Conservation (phyloP, 768 basidiomycete species). For the Lactarius quietus region DNA sequence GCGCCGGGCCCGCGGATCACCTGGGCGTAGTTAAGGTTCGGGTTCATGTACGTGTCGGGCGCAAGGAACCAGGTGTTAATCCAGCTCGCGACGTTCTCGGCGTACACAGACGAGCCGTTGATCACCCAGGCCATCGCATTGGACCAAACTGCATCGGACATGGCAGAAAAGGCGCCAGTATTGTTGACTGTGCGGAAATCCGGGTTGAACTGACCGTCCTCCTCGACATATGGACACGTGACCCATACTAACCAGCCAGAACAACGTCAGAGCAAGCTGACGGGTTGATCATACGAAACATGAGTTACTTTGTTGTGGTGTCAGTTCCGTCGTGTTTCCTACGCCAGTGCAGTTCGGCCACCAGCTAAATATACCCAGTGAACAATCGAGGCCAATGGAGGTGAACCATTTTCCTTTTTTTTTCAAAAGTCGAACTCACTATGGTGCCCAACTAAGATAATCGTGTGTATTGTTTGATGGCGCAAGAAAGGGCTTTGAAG, state of each 20-base stretch:
- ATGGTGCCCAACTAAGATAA: conserved; percentile 25
- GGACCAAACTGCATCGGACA: conserved; percentile 34
- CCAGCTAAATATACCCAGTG: conserved; percentile 9
- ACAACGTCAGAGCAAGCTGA: not conserved
- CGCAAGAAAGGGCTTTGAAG: conserved; percentile 17
- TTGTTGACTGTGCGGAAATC: conserved; percentile 32
- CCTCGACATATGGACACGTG: conserved; percentile 31
- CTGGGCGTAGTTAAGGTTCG: conserved; percentile 28
- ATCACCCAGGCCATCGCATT: conserved; percentile 34
- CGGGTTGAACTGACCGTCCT: conserved; percentile 36
- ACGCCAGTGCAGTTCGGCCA: conserved; percentile 34
- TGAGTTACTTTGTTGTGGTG: conserved; percentile 29
- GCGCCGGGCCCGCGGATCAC: conserved; percentile 23
- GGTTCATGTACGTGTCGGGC: conserved; percentile 34
- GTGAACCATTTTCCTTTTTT: no score
- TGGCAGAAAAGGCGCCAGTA: conserved; percentile 29
- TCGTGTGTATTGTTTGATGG: conserved; percentile 19
- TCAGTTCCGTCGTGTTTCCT: conserved; percentile 32
- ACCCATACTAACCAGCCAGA: conserved; percentile 25
- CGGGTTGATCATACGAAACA: not conserved
- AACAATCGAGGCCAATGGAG: not conserved
- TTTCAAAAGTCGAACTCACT: conserved; percentile 19
- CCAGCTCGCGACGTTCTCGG: conserved; percentile 27
- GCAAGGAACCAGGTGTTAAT: conserved; percentile 36
- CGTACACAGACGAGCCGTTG: conserved; percentile 31